Percentiles rank a stretch among this genome's conserved stretches.
phyloP scores from a whole-genome alignment of 2,329 filamentous ascomycete genomes.

The Pezicula rhizophila region DNA sequence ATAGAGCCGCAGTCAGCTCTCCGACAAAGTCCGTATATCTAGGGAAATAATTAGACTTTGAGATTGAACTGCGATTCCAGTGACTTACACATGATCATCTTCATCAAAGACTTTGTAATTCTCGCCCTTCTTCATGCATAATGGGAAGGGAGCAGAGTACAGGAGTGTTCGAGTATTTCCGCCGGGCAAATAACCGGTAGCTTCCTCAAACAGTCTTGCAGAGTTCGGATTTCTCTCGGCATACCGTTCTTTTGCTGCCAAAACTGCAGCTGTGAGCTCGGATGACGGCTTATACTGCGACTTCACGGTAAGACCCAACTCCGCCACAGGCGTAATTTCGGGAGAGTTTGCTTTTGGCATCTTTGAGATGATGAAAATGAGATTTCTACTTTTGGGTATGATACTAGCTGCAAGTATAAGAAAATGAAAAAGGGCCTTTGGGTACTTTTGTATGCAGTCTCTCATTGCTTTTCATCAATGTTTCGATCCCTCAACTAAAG shows the following conservation, averaged over 20 bases:
- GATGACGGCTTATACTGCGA: neutral
- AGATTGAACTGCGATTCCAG: neutral
- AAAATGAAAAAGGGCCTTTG: too few species aligned
- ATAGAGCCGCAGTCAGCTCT: slow-evolving; percentile 58
- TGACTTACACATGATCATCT: slow-evolving; percentile 3
- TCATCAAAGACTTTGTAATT: slow-evolving; percentile 3
- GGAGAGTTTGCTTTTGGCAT: neutral
- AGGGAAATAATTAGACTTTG: neutral
- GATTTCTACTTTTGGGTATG: too few species aligned
- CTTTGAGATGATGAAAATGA: neutral
- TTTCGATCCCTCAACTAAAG: too few species aligned
- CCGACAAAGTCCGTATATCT: slow-evolving; percentile 53
- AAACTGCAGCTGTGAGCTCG: neutral
- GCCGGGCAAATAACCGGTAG: slow-evolving; percentile 6
- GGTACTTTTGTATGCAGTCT: too few species aligned
- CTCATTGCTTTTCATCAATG: too few species aligned
- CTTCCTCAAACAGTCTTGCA: slow-evolving; percentile 1
- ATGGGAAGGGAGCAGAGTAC: slow-evolving; percentile 8
- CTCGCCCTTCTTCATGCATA: slow-evolving; percentile 4
- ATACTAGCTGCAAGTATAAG: too few species aligned
- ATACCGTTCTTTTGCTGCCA: neutral
- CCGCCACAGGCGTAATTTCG: neutral
- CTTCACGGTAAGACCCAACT: neutral
- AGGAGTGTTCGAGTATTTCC: slow-evolving; percentile 11
- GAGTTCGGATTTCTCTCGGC: neutral